Evolutionary conservation across 495 filamentous ascomycete species (phyloP).

Genomic region (Aspergillus sclerotiicarbonarius): DNA sequence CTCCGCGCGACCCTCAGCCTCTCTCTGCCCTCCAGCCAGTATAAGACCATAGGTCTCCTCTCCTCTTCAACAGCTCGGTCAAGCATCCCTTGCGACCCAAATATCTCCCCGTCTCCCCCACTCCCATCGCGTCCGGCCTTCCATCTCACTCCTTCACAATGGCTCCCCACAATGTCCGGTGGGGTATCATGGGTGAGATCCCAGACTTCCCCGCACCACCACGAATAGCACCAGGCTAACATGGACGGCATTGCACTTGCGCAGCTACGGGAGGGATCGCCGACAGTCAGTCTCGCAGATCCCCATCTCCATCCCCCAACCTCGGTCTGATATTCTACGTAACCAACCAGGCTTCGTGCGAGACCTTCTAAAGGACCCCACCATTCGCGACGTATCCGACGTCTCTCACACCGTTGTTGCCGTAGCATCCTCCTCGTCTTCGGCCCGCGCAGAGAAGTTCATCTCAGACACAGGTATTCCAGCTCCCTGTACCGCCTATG

Average conservation of each 20-base stretch:
- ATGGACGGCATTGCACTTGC: neutral
- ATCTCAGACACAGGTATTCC: conserved; percentile 65
- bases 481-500: conserved; percentile 68
- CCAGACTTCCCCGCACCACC: neutral
- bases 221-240: conserved; percentile 17
- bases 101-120: neutral
- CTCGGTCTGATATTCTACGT: neutral
- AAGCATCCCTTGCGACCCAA: too few relatives aligned
- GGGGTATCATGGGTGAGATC: conserved; percentile 71
- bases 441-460: conserved; percentile 67
- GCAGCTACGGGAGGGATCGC: conserved; percentile 78
- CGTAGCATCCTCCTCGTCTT: conserved; percentile 76
- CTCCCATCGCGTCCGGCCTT: neutral
- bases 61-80: too few relatives aligned
- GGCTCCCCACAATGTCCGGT: conserved; percentile 61
- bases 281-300: conserved; percentile 49
- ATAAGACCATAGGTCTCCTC: too few relatives aligned
- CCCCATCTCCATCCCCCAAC: neutral
- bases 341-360: conserved; percentile 65
- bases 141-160: conserved; percentile 24
- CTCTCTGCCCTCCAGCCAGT: too few relatives aligned
- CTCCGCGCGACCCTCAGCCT: conserved; percentile 15
- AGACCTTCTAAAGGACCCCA: conserved; percentile 80
- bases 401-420: conserved; percentile 76
- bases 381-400: conserved; percentile 66